Evolutionary conservation across 345 rosid species (phyloP), one percentile per base, ranked within the genome.

Genomic region (Citrus sp.): DNA sequence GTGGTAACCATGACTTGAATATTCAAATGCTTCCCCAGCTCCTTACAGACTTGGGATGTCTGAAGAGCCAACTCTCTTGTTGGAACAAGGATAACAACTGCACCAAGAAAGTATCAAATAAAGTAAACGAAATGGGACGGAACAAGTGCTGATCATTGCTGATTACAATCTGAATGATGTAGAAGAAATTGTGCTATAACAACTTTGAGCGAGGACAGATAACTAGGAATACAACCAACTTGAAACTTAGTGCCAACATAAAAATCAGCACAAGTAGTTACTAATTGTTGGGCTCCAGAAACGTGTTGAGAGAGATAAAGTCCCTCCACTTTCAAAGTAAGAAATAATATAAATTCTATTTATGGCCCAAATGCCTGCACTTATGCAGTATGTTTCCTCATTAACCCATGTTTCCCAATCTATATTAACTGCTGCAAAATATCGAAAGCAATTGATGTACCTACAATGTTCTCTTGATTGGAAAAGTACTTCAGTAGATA

Each of bases 1-100:
- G 99, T 97, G 68, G 99, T 97, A 65, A 94, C 98, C 99, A 94
- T 97, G 63, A 97, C 96, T 84, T 94, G 97, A 81, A 97, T 93
- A 77, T 94, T 80, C 91, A 97, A 85, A 84, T 97, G 89, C 80
- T 97, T 97, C 46, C 97, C 96, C 22, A 97, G 98, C 90, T 97
- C 99, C 89, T 97, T 97, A 75, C 99, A 97, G 34, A 97, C 98
- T 79, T 97, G 99, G 30, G 99, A 93, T 60, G 99, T 97, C 88
- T 97, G 99, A 82, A 97, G 97, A 63, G 99, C 99, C 87, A 94
- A 87, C 81, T 97, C 99, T 60, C 99, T 86, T 0, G 99, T 97
- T 61, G 98, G 99, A 84, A 97, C 99, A 27, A 97, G 94, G 68
- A 97, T 94, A 83, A 97, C 93, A 77, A 84, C 99, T 97, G 87